Base-by-base conservation (phyloP, 441 rosid genomes). In the Flueggea neowawraea region DNA sequence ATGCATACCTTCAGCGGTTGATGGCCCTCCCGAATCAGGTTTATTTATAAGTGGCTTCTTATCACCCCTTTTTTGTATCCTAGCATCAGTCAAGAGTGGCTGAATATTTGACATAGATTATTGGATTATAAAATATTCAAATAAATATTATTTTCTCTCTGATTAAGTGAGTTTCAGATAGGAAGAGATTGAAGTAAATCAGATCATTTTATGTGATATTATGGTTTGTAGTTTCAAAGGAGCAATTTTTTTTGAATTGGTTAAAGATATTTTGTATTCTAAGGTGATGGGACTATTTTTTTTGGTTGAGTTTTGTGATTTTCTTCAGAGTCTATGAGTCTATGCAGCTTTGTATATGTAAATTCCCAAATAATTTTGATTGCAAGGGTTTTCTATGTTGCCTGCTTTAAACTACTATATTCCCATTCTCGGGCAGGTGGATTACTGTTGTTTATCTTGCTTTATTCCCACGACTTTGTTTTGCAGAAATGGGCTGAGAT, bases 21-120 rank as follows among this genome's bases (percentile, higher is more conserved):
- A 96, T 96, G 99, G 81, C 78, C 52, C 96, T 96, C 58, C 99
- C 99, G 22, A 91, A 96, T 78, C 95, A 85, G 97, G 99, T 96
- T 56, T 56, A 53, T 69, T 62, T 31, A 47, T 47, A 47, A 14
- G 50, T 47, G 41, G 41, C 41, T 36, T 36, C 41, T 36, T 36
- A 36, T 36, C 7, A 36, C 9, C 41, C 41, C 7, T 36, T 36
- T 6, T 0, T 36, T 36, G 41, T 36, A 36, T 36, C 28, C 41
- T 36, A 36, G 41, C 41, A 36, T 36, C 9, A 36, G 41, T 8
- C 41, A 36, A 36, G 41, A 36, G 41, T 36, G 9, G 9, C 41
- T 36, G 41, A 36, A 36, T 36, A 36, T 36, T 36, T 36, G 41
- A 36, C 9, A 36, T 8, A 36, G 9, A 36, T 36, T 36, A 36